These are phyloP conservation scores for Ogataea chonburiensis DNA, from an alignment of 805 yeast genomes.

Conservation along the genomic window DNA sequence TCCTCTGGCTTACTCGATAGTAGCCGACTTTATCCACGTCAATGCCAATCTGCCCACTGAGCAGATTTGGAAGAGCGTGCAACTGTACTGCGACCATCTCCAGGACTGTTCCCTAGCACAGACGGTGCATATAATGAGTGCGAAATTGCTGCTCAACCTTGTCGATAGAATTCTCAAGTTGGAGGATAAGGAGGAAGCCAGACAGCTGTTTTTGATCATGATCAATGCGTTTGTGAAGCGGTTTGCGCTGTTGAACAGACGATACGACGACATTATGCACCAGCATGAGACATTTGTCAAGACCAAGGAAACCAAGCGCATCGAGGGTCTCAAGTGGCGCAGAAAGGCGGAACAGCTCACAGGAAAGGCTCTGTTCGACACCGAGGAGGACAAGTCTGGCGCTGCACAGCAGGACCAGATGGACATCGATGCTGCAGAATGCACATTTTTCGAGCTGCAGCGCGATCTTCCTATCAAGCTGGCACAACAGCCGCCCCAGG, in stretches of 20 bases:
- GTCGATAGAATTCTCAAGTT: slow-evolving; percentile 85
- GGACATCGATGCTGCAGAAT: slow-evolving; percentile 23
- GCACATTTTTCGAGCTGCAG: slow-evolving; percentile 47
- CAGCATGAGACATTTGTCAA: slow-evolving; percentile 56
- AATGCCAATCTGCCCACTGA: slow-evolving; percentile 76
- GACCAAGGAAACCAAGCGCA: slow-evolving; percentile 42
- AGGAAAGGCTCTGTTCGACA: slow-evolving; percentile 25
- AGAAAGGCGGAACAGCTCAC: slow-evolving; percentile 39
- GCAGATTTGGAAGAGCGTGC: slow-evolving; percentile 86
- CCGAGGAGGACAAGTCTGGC: slow-evolving; percentile 18
- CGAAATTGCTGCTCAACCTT: slow-evolving; percentile 80
- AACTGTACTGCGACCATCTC: slow-evolving; percentile 73
- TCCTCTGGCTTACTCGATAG: slow-evolving; percentile 91
- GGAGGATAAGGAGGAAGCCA: slow-evolving; percentile 76
- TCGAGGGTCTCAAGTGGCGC: slow-evolving; percentile 39
- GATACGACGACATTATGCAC: slow-evolving; percentile 62
- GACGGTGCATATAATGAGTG: slow-evolving; percentile 95
- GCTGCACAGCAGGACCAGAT: slow-evolving; percentile 9
- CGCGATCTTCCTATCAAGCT: slow-evolving; percentile 59
- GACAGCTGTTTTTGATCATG: slow-evolving; percentile 81
- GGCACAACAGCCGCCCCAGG: slow-evolving; percentile 49
- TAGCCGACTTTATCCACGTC: slow-evolving; percentile 94
- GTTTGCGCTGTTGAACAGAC: slow-evolving; percentile 70
- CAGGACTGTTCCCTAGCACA: slow-evolving; percentile 80
- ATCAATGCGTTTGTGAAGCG: slow-evolving; percentile 86